Conservation (phyloP, 306 rosid species). For the Clitoria ternatea region DNA sequence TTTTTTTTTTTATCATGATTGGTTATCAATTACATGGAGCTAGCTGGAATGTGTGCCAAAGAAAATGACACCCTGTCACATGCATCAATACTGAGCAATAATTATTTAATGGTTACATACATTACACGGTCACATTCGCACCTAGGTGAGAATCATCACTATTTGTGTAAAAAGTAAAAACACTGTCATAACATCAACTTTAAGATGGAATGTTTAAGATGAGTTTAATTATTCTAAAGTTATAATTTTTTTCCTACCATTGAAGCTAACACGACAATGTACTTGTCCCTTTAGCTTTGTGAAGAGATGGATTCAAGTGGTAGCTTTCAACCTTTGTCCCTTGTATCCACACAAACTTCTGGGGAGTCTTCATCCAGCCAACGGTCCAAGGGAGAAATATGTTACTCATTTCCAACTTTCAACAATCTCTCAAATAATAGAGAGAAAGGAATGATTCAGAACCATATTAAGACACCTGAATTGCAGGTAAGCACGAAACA, state of each 20-base stretch:
- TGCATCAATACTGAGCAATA: constrained; percentile 10
- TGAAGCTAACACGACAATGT: not conserved
- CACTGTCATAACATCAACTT: not conserved
- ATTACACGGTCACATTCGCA: not conserved
- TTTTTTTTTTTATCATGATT: too few relatives aligned
- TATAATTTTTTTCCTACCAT: not conserved
- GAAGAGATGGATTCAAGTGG: constrained; percentile 55
- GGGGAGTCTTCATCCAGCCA: constrained; percentile 56
- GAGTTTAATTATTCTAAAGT: not conserved
- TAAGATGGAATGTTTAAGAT: not conserved
- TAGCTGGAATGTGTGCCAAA: not conserved
- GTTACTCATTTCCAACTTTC: constrained; percentile 59
- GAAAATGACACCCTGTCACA: constrained; percentile 10
- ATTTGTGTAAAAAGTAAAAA: not conserved
- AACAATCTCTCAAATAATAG: constrained; percentile 25
- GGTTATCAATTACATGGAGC: not conserved
- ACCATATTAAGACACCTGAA: constrained; percentile 17
- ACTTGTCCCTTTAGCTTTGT: constrained; percentile 45
- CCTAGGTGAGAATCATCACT: not conserved
- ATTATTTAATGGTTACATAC: not conserved
- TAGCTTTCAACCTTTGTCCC: constrained; percentile 36
- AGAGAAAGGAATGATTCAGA: constrained; percentile 23
- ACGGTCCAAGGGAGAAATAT: constrained; percentile 36
- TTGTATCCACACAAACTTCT: constrained; percentile 45
- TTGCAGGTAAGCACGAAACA: constrained; percentile 43